phyloP scores from a whole-genome alignment of 2,329 filamentous ascomycete species.

The Lasiodiplodia sp. region DNA sequence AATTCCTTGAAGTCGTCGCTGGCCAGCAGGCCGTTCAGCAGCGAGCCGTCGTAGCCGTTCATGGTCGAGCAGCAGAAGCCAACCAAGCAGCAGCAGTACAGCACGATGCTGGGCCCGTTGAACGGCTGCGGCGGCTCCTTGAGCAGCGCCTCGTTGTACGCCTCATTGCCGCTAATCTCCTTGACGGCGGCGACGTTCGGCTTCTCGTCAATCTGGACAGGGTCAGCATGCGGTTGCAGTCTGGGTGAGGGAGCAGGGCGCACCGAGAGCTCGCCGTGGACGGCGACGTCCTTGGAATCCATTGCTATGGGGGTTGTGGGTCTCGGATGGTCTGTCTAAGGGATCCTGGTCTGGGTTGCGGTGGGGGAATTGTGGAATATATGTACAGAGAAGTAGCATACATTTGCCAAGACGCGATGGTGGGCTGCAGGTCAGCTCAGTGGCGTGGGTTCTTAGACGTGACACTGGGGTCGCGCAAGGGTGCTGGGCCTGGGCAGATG shows the following conservation, averaged over 20 bases:
- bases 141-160: constrained; percentile 63
- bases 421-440: constrained; percentile 28
- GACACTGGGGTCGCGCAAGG: constrained; percentile 8
- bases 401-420: constrained; percentile 9
- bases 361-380: not conserved
- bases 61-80: constrained; percentile 39
- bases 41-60: constrained; percentile 58
- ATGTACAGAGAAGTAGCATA: not conserved
- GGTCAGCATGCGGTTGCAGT: not conserved
- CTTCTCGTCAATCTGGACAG: constrained; percentile 18
- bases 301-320: not conserved
- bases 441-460: constrained; percentile 1
- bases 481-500: not conserved
- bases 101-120: constrained; percentile 35
- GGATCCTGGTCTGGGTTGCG: not conserved
- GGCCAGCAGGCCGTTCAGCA: constrained; percentile 59
- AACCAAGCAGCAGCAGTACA: constrained; percentile 35
- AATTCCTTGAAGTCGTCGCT: constrained; percentile 54
- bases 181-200: constrained; percentile 41
- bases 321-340: not conserved
- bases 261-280: constrained; percentile 16
- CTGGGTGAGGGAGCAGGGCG: not conserved
- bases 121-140: constrained; percentile 56
- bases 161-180: constrained; percentile 60
- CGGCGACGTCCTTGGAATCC: constrained; percentile 20